Evolutionary conservation across 2,329 filamentous ascomycete genomes (phyloP), one percentile per base, ranked within the genome.

Genomic region (Gnomoniopsis smithogilvyi): DNA sequence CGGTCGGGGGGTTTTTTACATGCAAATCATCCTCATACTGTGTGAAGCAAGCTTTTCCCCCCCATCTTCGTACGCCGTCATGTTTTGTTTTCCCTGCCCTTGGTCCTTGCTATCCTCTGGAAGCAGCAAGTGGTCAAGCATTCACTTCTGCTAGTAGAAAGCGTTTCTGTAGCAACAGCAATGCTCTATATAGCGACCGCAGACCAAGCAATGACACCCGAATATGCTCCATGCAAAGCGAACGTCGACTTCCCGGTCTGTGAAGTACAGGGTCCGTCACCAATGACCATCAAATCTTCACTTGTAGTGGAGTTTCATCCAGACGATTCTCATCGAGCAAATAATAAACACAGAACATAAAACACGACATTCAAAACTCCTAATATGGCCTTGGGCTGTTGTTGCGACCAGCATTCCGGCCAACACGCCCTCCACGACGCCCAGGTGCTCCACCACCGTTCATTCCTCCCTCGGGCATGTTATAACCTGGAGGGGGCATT

Each of bases 341-440:
- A 26, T 19, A 12, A 10, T 15, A 30, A 30, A 3, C 11, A 21
- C 21, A 11, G 41, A 24, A 12, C 45, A 34, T 34, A 3, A n/a
- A n/a, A n/a, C n/a, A n/a, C n/a, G n/a, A 46, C 41, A 33, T 46
- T 48, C 34, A 56, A 30, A 33, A 43, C 34, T 26, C 15, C 54
- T 59, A 54, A 21, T 62, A 62, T 22, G 60, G 57, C 22, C 60
- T 47, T 19, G 60, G 60, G 54, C 60, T 62, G 11, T 62, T 62
- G 51, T 62, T 59, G 10, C 60, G 57, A 17, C 60, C 60, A 10
- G 41, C 49, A n/a, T 51, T 56, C 1, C 60, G 60, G 50, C 57
- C 60, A 11, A 53, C 57, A 19, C 60, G 60, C 2, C 60, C 60
- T 17, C 60, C 60, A 38, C 60, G 60, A 14, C 60, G 60, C 11